Evolutionary conservation across 441 rosid species (phyloP), one percentile per base, ranked within the genome.

Genomic region (Dalechampia spathulata): DNA sequence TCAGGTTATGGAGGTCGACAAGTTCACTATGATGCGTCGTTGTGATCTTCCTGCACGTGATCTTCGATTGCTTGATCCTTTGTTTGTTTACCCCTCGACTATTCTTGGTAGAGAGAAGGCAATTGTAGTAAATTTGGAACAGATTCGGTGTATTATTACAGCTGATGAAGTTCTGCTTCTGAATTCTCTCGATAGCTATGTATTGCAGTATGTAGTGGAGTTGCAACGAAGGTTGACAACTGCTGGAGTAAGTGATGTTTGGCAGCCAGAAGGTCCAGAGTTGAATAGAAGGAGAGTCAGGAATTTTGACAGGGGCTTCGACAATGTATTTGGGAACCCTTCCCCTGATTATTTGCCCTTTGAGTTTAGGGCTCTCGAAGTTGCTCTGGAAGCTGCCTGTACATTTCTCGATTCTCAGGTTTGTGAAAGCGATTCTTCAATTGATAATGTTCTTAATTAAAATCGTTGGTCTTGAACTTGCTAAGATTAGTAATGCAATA

Each of bases 391-490:
- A 76, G 82, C 97, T 72, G 95, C 97, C 50, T 93, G 99, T 74
- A 87, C 95, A 2, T 90, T 85, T 73, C 97, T 93, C n/a, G 99
- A 93, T 75, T 85, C 95, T 44, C 99, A 93, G 96, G 99, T 93
- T 72, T 36, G 83, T 71, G 53, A 12, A 17, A 41, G 34, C 8
- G 45, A 60, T 32, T 28, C 6, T 60, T 27, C 37, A 13, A 47
- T 48, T n/a, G n/a, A n/a, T n/a, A n/a, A n/a, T n/a, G n/a, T n/a
- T n/a, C n/a, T n/a, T n/a, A n/a, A n/a, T 38, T 54, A 16, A 16
- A 28, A n/a, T 32, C 16, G 14, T n/a, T 32, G 41, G 14, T 55
- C 36, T 28, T 49, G 23, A 23, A 32, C 22, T 38, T 61, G 37
- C 16, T 52, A 34, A 12, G 10, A 22, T 21, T 53, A 7, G 57